Evolutionary conservation across 1,139 yeast species (phyloP).

Genomic region (Wickerhamomyces sp.): DNA sequence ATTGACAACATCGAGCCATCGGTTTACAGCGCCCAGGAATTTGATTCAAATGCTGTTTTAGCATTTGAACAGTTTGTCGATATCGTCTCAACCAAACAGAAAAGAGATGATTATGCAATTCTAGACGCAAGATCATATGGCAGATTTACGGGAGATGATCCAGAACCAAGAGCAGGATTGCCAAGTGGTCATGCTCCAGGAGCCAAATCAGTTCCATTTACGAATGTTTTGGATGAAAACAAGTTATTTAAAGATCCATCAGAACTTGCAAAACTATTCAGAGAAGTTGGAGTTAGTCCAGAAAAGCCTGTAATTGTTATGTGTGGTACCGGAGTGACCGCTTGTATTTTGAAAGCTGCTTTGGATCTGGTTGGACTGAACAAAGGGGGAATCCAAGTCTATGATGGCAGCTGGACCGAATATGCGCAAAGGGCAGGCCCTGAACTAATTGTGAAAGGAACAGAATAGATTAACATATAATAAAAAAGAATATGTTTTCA

Average conservation of each 20-base stretch:
- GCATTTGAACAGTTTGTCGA: constrained; percentile 58
- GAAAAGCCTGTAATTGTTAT: constrained; percentile 67
- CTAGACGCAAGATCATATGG: constrained; percentile 80
- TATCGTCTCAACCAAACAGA: constrained; percentile 46
- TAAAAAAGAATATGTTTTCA: background rate
- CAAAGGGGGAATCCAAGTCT: constrained; percentile 53
- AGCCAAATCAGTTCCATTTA: constrained; percentile 73
- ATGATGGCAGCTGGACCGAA: constrained; percentile 93
- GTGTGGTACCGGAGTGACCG: constrained; percentile 97
- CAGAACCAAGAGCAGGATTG: constrained; percentile 87
- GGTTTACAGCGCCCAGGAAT: constrained; percentile 35
- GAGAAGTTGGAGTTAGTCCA: constrained; percentile 31
- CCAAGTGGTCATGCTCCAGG: constrained; percentile 89
- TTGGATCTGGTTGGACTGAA: constrained; percentile 52
- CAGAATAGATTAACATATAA: background rate
- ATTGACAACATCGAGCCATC: constrained; percentile 23
- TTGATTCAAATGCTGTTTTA: constrained; percentile 47
- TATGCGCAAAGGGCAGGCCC: constrained; percentile 34
- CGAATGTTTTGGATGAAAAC: constrained; percentile 44
- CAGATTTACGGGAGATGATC: constrained; percentile 71
- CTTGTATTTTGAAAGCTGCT: constrained; percentile 75
- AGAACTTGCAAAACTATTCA: constrained; percentile 44
- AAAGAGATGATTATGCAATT: constrained; percentile 46
- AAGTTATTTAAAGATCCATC: constrained; percentile 26
- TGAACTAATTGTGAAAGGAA: constrained; percentile 27